Percentiles rank a stretch among this genome's conserved stretches.
Conservation (phyloP, 192 early-diverging fungal genomes). For the Podila epicladia region DNA sequence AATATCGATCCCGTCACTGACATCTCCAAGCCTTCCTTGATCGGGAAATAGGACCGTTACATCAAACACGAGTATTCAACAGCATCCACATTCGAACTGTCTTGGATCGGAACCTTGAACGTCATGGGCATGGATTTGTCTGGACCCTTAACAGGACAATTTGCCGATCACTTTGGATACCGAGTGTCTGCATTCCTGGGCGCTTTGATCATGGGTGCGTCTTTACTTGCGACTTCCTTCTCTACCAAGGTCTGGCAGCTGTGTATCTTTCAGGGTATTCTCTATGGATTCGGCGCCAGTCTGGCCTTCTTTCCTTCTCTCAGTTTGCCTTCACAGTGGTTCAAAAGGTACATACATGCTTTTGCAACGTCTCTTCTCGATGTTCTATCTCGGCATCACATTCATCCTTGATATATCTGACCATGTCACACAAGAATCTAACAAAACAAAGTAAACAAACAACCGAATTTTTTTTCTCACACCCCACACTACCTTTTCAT, state of each 20-base stretch:
- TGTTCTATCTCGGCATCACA: too few relatives aligned
- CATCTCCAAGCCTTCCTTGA: constrained; percentile 15
- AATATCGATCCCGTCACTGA: background rate
- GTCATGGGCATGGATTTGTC: constrained; percentile 58
- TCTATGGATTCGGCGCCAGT: constrained; percentile 51
- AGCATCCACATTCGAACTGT: constrained; percentile 54
- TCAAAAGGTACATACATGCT: constrained; percentile 31
- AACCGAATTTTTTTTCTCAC: too few relatives aligned
- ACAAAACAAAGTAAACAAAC: too few relatives aligned
- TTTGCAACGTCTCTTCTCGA: background rate
- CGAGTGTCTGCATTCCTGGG: constrained; percentile 59
- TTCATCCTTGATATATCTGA: background rate
- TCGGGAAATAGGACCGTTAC: constrained; percentile 23
- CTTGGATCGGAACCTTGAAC: constrained; percentile 63
- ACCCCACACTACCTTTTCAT: background rate
- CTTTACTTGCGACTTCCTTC: constrained; percentile 65
- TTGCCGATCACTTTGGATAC: constrained; percentile 61
- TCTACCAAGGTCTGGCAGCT: constrained; percentile 53
- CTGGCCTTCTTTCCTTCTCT: constrained; percentile 59
- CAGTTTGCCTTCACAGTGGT: constrained; percentile 68
- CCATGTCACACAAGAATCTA: too few relatives aligned
- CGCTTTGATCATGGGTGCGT: constrained; percentile 57
- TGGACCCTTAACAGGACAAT: constrained; percentile 56
- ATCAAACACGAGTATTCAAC: constrained; percentile 37
- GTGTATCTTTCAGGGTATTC: constrained; percentile 37